Evolutionary conservation across 108 stramenopile species (phyloP).

Genomic region (Stephanodiscus triporus): DNA sequence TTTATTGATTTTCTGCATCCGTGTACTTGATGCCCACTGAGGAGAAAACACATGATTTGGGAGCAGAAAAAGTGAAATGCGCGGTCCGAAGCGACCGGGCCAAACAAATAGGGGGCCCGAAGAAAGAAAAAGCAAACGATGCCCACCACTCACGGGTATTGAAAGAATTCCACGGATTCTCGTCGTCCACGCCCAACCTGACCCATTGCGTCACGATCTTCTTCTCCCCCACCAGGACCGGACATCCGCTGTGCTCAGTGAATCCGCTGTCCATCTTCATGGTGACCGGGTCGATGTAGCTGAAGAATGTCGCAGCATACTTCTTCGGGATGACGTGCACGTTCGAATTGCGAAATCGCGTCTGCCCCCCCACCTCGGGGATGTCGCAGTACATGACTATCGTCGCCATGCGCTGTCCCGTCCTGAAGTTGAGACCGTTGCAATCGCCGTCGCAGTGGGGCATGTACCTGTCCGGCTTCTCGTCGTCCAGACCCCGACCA

Average conservation of each 20-base stretch:
- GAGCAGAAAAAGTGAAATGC: neutral
- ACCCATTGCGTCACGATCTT: conserved; percentile 98
- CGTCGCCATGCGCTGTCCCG: conserved; percentile 89
- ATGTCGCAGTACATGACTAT: conserved; percentile 94
- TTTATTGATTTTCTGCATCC: conserved; percentile 39
- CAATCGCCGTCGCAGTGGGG: conserved; percentile 93
- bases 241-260: conserved; percentile 93
- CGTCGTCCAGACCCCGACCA: conserved; percentile 74
- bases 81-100: neutral
- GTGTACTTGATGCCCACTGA: conserved; percentile 48
- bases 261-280: conserved; percentile 77
- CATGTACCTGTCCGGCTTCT: conserved; percentile 85
- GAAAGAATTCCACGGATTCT: conserved; percentile 86
- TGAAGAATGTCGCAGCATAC: conserved; percentile 88
- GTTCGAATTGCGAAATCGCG: conserved; percentile 88
- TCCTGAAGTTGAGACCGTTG: conserved; percentile 65
- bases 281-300: conserved; percentile 78
- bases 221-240: conserved; percentile 91
- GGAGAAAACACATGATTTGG: neutral
- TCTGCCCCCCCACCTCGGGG: conserved; percentile 79
- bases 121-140: neutral
- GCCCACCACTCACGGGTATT: conserved; percentile 59
- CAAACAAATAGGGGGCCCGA: neutral
- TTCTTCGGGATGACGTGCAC: conserved; percentile 79
- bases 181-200: conserved; percentile 84